Evolutionary conservation across 805 yeast species (phyloP).

Genomic region (Debaryomyces tyrocola): DNA sequence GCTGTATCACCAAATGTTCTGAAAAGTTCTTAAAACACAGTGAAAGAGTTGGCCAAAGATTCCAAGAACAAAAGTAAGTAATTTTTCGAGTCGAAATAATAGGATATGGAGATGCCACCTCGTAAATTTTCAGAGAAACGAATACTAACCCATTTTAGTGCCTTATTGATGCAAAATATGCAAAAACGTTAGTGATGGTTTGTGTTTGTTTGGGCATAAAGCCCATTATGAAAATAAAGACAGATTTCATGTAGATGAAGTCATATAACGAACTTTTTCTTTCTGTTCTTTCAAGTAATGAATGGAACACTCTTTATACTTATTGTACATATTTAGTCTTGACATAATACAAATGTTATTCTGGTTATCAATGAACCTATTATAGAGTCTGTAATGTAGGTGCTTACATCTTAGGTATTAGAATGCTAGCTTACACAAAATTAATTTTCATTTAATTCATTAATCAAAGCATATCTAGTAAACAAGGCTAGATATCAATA

Average conservation of each 20-base stretch:
- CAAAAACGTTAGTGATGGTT: constrained; percentile 18
- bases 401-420: too few species aligned
- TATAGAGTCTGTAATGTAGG: background rate
- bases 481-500: too few species aligned
- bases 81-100: background rate
- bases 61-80: constrained; percentile 90
- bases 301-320: background rate
- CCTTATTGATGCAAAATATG: constrained; percentile 72
- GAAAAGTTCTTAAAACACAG: constrained; percentile 97
- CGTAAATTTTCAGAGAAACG: background rate
- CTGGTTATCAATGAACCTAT: background rate
- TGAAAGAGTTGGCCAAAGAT: constrained; percentile 97
- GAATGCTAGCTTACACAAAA: background rate
- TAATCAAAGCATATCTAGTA: too few species aligned
- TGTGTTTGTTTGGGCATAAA: background rate
- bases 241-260: background rate
- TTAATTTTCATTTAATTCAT: too few species aligned
- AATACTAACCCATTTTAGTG: constrained; percentile 38
- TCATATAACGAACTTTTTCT: constrained; percentile 3
- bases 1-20: constrained; percentile 88
- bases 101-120: background rate
- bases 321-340: constrained; percentile 6
- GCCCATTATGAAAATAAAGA: background rate
- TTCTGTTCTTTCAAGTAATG: background rate
- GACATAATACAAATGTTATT: background rate